These are phyloP conservation scores for Linnemannia elongata DNA, from an alignment of 192 early-diverging fungal species.

Conservation along the genomic window DNA sequence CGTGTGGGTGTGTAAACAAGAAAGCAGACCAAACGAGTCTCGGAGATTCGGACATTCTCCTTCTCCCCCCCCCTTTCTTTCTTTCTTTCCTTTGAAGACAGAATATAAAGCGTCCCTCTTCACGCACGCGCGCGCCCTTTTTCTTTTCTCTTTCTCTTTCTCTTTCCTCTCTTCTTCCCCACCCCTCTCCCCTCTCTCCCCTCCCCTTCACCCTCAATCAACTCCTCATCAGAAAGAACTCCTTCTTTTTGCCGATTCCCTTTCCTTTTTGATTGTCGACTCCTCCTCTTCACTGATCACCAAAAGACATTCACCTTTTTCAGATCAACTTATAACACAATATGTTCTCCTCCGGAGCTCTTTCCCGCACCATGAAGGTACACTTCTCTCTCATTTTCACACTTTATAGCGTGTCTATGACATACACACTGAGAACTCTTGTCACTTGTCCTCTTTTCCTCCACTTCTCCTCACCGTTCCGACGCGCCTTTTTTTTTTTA, in stretches of 20 bases:
- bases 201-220: neutral
- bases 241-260: constrained; percentile 8
- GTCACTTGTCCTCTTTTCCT: neutral
- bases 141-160: neutral
- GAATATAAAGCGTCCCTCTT: neutral
- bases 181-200: neutral
- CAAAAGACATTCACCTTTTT: constrained; percentile 6
- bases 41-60: constrained; percentile 9
- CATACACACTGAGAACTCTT: neutral
- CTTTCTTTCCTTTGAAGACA: too few relatives aligned
- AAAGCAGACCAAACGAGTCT: neutral
- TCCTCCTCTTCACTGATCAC: neutral
- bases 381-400: neutral
- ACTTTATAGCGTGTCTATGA: neutral
- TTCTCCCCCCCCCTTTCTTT: neutral
- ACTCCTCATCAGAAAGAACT: constrained; percentile 12
- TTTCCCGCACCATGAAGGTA: constrained; percentile 58
- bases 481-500: neutral
- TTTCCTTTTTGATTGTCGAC: neutral
- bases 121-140: neutral
- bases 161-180: neutral
- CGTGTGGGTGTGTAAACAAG: too few relatives aligned
- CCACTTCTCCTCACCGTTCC: neutral
- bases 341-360: constrained; percentile 56
- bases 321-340: constrained; percentile 14